A percentile compares a stretch with the other conserved stretches of the same genome.
phyloP scores from a whole-genome alignment of 169 alveolate genomes.

The Besnoitia besnoiti region DNA sequence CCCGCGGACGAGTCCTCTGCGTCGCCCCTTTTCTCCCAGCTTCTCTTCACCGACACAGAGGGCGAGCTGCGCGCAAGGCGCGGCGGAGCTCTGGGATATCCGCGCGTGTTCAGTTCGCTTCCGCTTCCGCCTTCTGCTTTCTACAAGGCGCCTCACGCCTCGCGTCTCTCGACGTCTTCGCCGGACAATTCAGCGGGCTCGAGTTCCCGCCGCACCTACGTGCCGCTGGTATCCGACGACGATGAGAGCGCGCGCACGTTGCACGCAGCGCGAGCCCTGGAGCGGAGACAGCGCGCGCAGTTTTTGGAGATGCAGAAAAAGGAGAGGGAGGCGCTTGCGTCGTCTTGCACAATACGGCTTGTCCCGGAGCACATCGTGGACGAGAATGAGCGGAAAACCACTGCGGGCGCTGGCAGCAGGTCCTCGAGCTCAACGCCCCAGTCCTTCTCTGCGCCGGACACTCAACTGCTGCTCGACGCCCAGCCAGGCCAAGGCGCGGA shows the following conservation, averaged over 20 bases:
- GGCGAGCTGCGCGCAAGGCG: constrained; percentile 25
- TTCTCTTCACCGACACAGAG: background rate
- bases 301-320: background rate
- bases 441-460: too few relatives aligned
- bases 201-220: background rate
- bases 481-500: too few relatives aligned
- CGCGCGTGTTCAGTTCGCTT: background rate
- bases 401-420: too few relatives aligned
- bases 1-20: background rate
- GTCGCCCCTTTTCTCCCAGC: background rate
- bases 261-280: too few relatives aligned
- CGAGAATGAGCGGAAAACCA: too few relatives aligned
- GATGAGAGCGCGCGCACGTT: background rate
- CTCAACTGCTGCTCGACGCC: too few relatives aligned
- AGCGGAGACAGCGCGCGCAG: background rate
- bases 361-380: too few relatives aligned
- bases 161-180: background rate
- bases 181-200: background rate
- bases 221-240: background rate
- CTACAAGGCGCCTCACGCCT: background rate
- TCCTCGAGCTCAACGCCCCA: too few relatives aligned
- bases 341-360: too few relatives aligned
- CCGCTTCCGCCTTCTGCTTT: background rate
- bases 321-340: too few relatives aligned
- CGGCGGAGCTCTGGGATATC: background rate